These are phyloP conservation scores for Magnusiomyces magnusii DNA, from an alignment of 1,139 yeast species.

Conservation along the genomic window DNA sequence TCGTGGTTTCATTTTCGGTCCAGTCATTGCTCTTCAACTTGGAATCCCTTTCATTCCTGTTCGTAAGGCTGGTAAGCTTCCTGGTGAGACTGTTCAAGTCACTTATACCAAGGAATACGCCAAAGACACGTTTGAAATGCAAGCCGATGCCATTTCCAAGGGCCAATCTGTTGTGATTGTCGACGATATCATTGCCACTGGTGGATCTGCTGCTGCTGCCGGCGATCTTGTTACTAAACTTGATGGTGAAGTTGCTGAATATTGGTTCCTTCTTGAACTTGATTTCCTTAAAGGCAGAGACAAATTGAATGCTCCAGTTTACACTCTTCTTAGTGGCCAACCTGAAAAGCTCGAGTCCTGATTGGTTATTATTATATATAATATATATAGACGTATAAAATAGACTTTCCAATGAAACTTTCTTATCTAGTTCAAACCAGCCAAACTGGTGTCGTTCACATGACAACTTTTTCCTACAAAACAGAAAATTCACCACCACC, in stretches of 20 bases:
- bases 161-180: conserved; percentile 80
- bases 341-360: conserved; percentile 9
- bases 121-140: conserved; percentile 78
- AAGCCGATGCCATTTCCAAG: conserved; percentile 63
- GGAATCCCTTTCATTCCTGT: conserved; percentile 91
- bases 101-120: conserved; percentile 90
- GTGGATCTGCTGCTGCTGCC: conserved; percentile 94
- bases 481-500: too few relatives aligned
- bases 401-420: too few relatives aligned
- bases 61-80: conserved; percentile 91
- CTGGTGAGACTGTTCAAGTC: conserved; percentile 72
- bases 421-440: too few relatives aligned
- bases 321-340: conserved; percentile 82
- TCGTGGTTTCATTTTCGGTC: conserved; percentile 95
- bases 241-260: conserved; percentile 70
- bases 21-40: conserved; percentile 82
- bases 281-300: conserved; percentile 94
- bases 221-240: conserved; percentile 67
- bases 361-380: too few relatives aligned
- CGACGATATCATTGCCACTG: conserved; percentile 97
- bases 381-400: too few relatives aligned
- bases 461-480: too few relatives aligned
- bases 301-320: conserved; percentile 74
- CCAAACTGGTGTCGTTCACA: too few relatives aligned
- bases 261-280: conserved; percentile 84